These are phyloP conservation scores for Lactarius sp. DNA, from an alignment of 768 basidiomycete species.

Conservation along the genomic window DNA sequence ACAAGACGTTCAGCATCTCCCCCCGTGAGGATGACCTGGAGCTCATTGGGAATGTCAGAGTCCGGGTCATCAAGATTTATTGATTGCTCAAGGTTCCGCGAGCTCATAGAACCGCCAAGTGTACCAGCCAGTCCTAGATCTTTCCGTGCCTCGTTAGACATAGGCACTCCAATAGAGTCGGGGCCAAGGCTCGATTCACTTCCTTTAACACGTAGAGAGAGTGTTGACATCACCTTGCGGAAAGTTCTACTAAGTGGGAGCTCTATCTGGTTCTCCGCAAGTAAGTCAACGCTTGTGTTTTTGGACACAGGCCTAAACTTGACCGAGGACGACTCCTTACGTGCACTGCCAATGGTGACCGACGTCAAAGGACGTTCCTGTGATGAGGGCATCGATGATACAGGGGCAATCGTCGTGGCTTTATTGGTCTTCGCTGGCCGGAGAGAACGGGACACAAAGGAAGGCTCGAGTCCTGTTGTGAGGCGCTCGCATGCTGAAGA, in stretches of 20 bases:
- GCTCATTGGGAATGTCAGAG: slow-evolving; percentile 77
- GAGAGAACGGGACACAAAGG: neutral
- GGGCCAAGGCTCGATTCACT: neutral
- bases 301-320: slow-evolving; percentile 6
- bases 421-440: slow-evolving; percentile 3
- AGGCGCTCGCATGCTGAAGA: neutral
- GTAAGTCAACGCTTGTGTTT: neutral
- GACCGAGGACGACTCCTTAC: neutral
- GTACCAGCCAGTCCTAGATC: slow-evolving; percentile 63
- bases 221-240: slow-evolving; percentile 23
- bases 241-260: slow-evolving; percentile 13
- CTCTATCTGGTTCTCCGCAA: slow-evolving; percentile 4
- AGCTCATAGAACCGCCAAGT: slow-evolving; percentile 55
- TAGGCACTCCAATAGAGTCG: slow-evolving; percentile 31
- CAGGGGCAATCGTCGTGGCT: neutral
- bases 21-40: slow-evolving; percentile 55
- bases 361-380: neutral
- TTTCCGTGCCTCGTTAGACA: slow-evolving; percentile 48
- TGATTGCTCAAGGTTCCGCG: slow-evolving; percentile 40
- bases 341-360: neutral
- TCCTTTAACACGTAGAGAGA: slow-evolving; percentile 14
- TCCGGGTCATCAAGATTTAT: slow-evolving; percentile 58
- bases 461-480: neutral
- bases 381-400: neutral
- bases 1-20: slow-evolving; percentile 32